These are phyloP conservation scores for Claviceps arundinis DNA, from an alignment of 2,329 filamentous ascomycete genomes.

Conservation along the genomic window DNA sequence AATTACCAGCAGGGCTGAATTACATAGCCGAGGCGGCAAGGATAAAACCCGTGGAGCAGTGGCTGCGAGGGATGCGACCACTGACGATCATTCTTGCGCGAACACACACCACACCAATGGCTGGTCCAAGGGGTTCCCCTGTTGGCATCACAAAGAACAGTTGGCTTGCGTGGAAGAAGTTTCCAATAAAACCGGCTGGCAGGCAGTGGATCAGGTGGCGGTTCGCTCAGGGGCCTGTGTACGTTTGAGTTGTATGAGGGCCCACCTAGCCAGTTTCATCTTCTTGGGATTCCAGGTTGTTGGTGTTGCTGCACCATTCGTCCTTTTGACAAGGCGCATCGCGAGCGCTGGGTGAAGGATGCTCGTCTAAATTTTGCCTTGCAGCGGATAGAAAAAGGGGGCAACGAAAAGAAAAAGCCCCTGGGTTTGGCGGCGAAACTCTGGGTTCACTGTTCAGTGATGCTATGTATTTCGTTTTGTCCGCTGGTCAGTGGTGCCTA, in stretches of 20 bases:
- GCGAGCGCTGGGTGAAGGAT: neutral
- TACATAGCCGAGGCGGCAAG: neutral
- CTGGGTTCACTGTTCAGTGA: neutral
- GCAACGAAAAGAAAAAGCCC: neutral
- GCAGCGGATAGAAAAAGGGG: neutral
- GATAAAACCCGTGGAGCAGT: neutral
- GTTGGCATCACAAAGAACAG: neutral
- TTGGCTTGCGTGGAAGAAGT: neutral
- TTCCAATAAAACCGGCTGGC: neutral
- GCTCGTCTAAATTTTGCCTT: neutral
- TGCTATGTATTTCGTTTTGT: neutral
- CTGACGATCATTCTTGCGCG: neutral
- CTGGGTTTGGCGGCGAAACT: neutral
- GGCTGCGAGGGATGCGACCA: neutral
- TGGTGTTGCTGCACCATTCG: neutral
- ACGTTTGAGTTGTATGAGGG: neutral
- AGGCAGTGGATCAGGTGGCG: neutral
- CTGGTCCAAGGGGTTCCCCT: neutral
- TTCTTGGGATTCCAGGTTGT: neutral
- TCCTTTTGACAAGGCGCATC: neutral
- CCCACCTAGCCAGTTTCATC: constrained; percentile 6
- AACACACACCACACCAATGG: neutral
- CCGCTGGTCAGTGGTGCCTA: neutral
- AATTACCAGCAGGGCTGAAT: neutral
- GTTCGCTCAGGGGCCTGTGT: neutral